Percentiles rank a stretch among this genome's conserved stretches.
These are phyloP conservation scores for Pythium angustatum DNA, from an alignment of 352 stramenopile species.

Conservation along the genomic window DNA sequence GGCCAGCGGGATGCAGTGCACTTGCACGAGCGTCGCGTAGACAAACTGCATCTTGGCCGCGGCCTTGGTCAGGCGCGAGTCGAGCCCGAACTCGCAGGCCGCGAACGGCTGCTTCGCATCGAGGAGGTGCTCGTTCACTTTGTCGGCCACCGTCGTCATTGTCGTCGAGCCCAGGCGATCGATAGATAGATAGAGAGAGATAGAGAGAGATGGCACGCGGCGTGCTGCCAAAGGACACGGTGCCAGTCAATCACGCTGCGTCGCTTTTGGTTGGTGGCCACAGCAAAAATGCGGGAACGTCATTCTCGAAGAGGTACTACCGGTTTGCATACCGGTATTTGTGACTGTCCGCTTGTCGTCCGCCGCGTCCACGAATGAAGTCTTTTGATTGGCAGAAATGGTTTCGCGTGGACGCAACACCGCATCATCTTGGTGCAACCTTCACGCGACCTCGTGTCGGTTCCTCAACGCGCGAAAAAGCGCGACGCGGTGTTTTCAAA, in stretches of 20 bases:
- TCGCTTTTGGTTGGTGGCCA: constrained; percentile 35
- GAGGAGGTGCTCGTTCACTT: constrained; percentile 72
- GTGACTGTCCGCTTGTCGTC: constrained; percentile 8
- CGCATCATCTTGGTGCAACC: neutral
- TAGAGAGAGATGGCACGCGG: neutral
- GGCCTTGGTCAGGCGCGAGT: constrained; percentile 91
- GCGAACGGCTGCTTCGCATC: constrained; percentile 80
- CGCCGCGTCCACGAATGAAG: constrained; percentile 13
- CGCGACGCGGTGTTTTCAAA: constrained; percentile 16
- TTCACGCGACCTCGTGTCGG: neutral
- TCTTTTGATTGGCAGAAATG: constrained; percentile 18
- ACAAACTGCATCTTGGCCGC: constrained; percentile 93
- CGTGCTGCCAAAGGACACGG: constrained; percentile 23
- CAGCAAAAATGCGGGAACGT: neutral
- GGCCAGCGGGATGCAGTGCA: constrained; percentile 93
- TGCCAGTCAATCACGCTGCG: constrained; percentile 23
- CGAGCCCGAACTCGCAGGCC: constrained; percentile 87
- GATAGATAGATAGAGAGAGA: neutral
- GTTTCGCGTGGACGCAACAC: constrained; percentile 21
- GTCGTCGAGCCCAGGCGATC: neutral
- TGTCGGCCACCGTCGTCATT: constrained; percentile 37
- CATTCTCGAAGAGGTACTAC: constrained; percentile 10
- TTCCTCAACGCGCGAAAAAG: constrained; percentile 5
- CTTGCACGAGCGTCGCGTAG: constrained; percentile 94
- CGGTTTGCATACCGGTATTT: constrained; percentile 25